phyloP scores from a whole-genome alignment of 176 grass and related monocot genomes.

The Dactylis glomerata region DNA sequence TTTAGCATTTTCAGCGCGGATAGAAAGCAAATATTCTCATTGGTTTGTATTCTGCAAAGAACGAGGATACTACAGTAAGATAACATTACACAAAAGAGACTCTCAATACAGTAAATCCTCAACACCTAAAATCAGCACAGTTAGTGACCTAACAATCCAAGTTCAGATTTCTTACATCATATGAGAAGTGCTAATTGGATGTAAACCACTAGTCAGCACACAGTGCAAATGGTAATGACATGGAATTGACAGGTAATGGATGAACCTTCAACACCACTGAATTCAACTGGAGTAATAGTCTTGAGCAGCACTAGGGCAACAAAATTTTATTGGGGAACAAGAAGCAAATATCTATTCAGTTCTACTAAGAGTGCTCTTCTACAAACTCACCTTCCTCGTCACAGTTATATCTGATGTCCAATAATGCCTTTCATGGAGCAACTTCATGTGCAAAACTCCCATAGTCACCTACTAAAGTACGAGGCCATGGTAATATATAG shows the following conservation, averaged over 20 bases:
- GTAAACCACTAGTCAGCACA: background rate
- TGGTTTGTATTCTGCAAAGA: background rate
- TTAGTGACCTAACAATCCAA: background rate
- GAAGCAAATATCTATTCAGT: background rate
- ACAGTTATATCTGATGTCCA: background rate
- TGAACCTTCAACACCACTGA: background rate
- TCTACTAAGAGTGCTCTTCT: background rate
- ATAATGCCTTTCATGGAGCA: background rate
- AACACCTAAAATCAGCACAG: background rate
- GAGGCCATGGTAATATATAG: constrained; percentile 8
- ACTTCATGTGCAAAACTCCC: background rate
- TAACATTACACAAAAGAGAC: background rate
- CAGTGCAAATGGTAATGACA: background rate
- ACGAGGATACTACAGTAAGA: background rate
- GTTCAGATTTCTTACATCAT: background rate
- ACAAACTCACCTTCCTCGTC: background rate
- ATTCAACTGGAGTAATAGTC: background rate
- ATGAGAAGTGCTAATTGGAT: background rate
- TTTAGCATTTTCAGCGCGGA: background rate
- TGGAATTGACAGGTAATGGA: background rate
- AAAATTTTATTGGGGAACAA: background rate
- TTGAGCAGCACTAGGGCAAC: background rate
- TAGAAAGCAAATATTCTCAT: background rate
- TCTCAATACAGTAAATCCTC: background rate
- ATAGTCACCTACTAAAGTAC: background rate